Conservation (phyloP, 768 basidiomycete species). For the Tulasnella sp. region DNA sequence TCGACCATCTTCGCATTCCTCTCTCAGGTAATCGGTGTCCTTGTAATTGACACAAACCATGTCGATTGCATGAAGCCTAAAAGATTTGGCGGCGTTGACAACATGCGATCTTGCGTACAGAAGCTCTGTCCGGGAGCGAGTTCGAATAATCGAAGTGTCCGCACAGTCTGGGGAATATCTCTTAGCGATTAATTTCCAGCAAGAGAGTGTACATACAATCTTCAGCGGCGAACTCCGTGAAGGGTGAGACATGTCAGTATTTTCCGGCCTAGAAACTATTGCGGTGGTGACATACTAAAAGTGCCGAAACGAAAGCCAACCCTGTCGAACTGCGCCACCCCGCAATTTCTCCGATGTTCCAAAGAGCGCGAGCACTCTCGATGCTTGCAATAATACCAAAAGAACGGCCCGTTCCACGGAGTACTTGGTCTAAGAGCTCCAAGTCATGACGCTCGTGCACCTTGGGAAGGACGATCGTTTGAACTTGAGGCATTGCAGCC, state of each 20-base stretch:
- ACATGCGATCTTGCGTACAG: constrained; percentile 80
- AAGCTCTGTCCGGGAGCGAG: constrained; percentile 68
- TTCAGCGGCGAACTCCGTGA: constrained; percentile 81
- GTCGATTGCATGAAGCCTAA: constrained; percentile 80
- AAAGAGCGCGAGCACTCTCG: constrained; percentile 73
- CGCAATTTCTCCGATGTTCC: constrained; percentile 67
- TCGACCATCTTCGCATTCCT: constrained; percentile 76
- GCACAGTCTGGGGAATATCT: constrained; percentile 64
- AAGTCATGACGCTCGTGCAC: constrained; percentile 67
- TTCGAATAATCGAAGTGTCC: constrained; percentile 76
- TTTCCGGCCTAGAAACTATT: neutral
- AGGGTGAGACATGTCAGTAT: constrained; percentile 2
- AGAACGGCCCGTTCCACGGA: constrained; percentile 41
- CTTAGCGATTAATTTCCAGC: neutral
- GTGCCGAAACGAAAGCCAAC: constrained; percentile 51
- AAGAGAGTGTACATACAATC: constrained; percentile 58
- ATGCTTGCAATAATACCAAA: constrained; percentile 73
- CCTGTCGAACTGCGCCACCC: constrained; percentile 52
- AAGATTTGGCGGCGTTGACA: constrained; percentile 78
- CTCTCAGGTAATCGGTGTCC: constrained; percentile 57
- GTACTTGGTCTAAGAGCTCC: constrained; percentile 52
- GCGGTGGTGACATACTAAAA: constrained; percentile 52
- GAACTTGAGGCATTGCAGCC: constrained; percentile 49
- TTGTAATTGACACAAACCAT: constrained; percentile 93
- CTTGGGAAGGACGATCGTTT: constrained; percentile 80